These are phyloP conservation scores for Sporobolomyces roseus DNA, from an alignment of 768 basidiomycete genomes.

Conservation along the genomic window DNA sequence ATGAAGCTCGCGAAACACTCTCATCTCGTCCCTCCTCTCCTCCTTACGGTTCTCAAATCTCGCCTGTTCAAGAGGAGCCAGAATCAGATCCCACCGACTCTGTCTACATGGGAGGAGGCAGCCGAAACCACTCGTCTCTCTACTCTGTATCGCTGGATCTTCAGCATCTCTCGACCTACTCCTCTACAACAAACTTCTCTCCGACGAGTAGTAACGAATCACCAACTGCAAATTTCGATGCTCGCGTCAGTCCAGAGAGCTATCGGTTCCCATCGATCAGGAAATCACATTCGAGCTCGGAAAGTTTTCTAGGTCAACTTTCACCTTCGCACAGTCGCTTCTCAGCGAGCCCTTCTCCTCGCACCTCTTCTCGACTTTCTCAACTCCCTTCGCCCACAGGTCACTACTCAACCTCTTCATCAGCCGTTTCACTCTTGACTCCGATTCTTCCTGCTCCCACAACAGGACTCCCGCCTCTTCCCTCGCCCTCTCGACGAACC, in stretches of 20 bases:
- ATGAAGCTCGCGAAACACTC: neutral
- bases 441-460: neutral
- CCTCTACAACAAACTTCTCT: neutral
- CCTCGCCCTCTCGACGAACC: no score
- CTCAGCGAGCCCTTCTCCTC: no score
- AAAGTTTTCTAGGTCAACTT: no score
- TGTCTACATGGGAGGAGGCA: neutral
- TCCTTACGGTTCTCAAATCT: neutral
- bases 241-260: no score
- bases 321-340: no score
- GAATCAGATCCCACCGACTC: conserved; percentile 13
- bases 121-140: neutral
- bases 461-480: no score
- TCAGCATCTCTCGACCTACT: conserved; percentile 2
- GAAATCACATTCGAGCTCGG: no score
- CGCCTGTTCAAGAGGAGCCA: no score
- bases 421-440: neutral
- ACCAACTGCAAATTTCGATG: neutral
- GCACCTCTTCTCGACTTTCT: neutral
- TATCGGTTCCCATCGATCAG: no score
- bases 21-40: neutral
- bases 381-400: neutral
- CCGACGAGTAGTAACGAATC: neutral
- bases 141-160: conserved; percentile 5
- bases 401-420: neutral